These are phyloP conservation scores for Huntiella omanensis DNA, from an alignment of 2,329 filamentous ascomycete genomes.

Conservation along the genomic window DNA sequence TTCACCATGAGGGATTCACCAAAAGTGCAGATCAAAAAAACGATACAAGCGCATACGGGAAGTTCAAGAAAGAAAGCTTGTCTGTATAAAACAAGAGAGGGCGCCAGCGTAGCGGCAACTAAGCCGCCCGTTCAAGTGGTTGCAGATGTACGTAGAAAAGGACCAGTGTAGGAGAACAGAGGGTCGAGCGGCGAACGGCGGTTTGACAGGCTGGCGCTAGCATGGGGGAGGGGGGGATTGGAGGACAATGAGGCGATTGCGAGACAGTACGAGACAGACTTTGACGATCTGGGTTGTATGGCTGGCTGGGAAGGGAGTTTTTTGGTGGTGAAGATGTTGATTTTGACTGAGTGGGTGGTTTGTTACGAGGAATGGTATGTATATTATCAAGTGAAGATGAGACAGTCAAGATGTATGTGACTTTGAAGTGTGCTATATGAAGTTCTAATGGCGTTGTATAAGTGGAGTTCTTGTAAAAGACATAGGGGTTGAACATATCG, in stretches of 20 bases:
- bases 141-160: not conserved
- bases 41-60: not conserved
- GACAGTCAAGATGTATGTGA: not conserved
- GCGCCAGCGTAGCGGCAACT: too few species aligned
- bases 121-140: not conserved
- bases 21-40: slow-evolving; percentile 1
- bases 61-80: not conserved
- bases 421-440: not conserved
- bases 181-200: not conserved
- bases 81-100: too few species aligned
- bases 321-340: not conserved
- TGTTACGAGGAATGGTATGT: not conserved
- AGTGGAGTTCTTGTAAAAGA: too few species aligned
- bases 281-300: not conserved
- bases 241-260: not conserved
- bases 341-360: not conserved
- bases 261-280: slow-evolving; percentile 1
- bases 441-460: too few species aligned
- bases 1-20: slow-evolving; percentile 1
- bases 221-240: not conserved
- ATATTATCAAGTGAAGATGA: not conserved
- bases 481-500: too few species aligned
- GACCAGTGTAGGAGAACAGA: not conserved
- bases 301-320: too few species aligned
- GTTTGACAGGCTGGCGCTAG: slow-evolving; percentile 4